Evolutionary conservation across 2,329 filamentous ascomycete genomes (phyloP).

Genomic region (Colletotrichum truncatum): DNA sequence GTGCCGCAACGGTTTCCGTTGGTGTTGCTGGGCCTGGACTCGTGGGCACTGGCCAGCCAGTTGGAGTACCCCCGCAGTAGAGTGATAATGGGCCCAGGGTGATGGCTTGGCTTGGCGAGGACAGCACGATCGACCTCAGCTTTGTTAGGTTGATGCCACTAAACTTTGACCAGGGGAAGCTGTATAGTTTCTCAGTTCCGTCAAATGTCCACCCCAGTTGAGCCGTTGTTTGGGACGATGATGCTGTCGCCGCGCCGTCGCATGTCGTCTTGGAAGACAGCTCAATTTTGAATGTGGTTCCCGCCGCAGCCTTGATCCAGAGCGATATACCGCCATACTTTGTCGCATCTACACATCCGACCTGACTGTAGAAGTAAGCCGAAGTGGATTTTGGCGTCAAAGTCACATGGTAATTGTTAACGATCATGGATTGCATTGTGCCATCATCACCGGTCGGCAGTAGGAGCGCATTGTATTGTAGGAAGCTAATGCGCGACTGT

Average conservation of each 20-base stretch:
- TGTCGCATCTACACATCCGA: conserved; percentile 62
- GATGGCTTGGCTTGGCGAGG: conserved; percentile 53
- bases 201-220: conserved; percentile 69
- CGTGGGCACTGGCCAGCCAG: conserved; percentile 57
- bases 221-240: conserved; percentile 48
- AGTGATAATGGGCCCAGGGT: conserved; percentile 66
- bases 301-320: conserved; percentile 61
- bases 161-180: conserved; percentile 64
- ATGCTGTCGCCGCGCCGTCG: conserved; percentile 46
- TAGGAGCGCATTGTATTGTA: conserved; percentile 68
- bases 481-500: conserved; percentile 68
- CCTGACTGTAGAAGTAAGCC: conserved; percentile 68
- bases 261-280: conserved; percentile 58
- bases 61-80: conserved; percentile 62
- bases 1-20: conserved; percentile 58
- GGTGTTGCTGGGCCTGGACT: conserved; percentile 50
- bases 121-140: conserved; percentile 61
- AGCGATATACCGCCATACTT: conserved; percentile 65
- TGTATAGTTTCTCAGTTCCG: conserved; percentile 67
- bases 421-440: conserved; percentile 63
- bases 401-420: conserved; percentile 60
- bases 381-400: conserved; percentile 56
- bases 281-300: conserved; percentile 61
- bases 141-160: conserved; percentile 59
- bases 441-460: conserved; percentile 65